Evolutionary conservation across 208 protist species (phyloP).

Genomic region (Trypanosoma cruzi): DNA sequence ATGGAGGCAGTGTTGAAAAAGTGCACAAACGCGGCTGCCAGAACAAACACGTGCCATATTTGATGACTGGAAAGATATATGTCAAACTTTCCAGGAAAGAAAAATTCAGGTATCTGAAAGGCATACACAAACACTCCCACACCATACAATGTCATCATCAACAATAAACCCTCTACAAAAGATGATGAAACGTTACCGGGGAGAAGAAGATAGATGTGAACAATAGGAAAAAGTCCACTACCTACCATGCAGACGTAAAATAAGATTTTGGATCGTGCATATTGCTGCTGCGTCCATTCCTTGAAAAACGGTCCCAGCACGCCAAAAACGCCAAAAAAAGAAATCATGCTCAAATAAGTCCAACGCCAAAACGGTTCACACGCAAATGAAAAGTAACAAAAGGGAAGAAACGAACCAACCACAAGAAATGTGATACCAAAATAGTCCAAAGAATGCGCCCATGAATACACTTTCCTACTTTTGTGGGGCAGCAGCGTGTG

Average conservation of each 20-base stretch:
- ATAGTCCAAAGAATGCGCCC: constrained; percentile 79
- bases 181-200: constrained; percentile 38
- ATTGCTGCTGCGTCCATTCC: constrained; percentile 66
- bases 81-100: constrained; percentile 76
- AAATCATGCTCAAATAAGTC: constrained; percentile 76
- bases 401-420: constrained; percentile 82
- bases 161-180: constrained; percentile 52
- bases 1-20: constrained; percentile 73
- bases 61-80: constrained; percentile 72
- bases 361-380: constrained; percentile 70
- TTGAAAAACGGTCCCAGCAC: constrained; percentile 78
- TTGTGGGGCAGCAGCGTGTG: constrained; percentile 77
- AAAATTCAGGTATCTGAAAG: constrained; percentile 74
- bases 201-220: constrained; percentile 62
- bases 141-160: constrained; percentile 76
- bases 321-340: constrained; percentile 67
- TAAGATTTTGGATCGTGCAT: constrained; percentile 53
- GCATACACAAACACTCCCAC: constrained; percentile 83
- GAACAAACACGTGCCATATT: constrained; percentile 84
- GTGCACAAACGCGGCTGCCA: constrained; percentile 73
- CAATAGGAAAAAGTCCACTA: constrained; percentile 61
- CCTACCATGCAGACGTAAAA: constrained; percentile 83
- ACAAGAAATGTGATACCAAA: constrained; percentile 87
- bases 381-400: constrained; percentile 79
- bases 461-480: constrained; percentile 51